Percentiles rank a stretch among this genome's conserved stretches.
Conservation (phyloP, 2,329 filamentous ascomycete species). For the Neonectria coccinea region DNA sequence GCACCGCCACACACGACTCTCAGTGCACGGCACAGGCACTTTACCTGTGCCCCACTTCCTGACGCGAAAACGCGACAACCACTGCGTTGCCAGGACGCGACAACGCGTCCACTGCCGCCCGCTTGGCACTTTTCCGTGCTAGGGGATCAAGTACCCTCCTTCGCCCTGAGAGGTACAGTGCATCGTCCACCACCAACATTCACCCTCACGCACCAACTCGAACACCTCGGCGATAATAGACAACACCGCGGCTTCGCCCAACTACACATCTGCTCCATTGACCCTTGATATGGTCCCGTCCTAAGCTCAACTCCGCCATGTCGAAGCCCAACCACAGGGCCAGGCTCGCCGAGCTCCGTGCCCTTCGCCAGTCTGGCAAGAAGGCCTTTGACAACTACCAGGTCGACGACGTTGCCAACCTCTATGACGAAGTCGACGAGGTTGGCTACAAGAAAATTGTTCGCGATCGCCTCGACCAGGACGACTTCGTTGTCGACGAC, state of each 20-base stretch:
- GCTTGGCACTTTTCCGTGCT: conserved; percentile 27
- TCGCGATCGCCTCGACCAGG: conserved; percentile 85
- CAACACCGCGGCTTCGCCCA: conserved; percentile 1
- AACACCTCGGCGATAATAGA: conserved; percentile 13
- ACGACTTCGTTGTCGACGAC: conserved; percentile 99
- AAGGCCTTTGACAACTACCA: conserved; percentile 90
- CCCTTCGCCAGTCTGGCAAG: conserved; percentile 88
- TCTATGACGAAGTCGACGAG: conserved; percentile 98
- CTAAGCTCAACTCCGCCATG: conserved; percentile 48
- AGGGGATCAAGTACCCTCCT: conserved; percentile 13
- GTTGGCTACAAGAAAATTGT: conserved; percentile 98
- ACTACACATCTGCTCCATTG: not conserved
- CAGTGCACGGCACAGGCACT: conserved; percentile 18
- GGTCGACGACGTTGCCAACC: conserved; percentile 82
- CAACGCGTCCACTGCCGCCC: conserved; percentile 24
- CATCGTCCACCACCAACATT: not conserved
- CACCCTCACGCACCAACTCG: conserved; percentile 8
- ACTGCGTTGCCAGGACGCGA: not conserved
- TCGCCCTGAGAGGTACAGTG: not conserved
- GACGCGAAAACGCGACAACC: conserved; percentile 15
- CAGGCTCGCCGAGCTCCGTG: conserved; percentile 82
- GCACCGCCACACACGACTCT: conserved; percentile 20
- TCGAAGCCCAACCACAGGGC: conserved; percentile 56
- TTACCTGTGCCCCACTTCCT: conserved; percentile 12
- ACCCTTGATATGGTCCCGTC: conserved; percentile 38